phyloP scores from a whole-genome alignment of 2,329 filamentous ascomycete species.

The Phialophora chinensis region DNA sequence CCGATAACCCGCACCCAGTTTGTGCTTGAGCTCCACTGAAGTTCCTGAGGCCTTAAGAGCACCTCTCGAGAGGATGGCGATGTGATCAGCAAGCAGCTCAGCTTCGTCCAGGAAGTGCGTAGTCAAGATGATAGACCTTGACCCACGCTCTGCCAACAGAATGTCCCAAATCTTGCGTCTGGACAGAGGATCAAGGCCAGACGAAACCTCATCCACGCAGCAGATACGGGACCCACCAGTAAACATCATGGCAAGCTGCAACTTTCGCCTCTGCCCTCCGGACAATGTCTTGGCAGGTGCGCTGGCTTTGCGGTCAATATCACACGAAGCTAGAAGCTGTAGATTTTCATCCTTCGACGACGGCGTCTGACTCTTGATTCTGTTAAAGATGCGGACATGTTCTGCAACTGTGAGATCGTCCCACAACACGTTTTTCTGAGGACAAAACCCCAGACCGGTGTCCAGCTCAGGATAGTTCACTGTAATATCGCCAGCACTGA shows the following conservation, averaged over 20 bases:
- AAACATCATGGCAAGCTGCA: constrained; percentile 94
- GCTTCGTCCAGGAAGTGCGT: constrained; percentile 96
- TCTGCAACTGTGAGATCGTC: constrained; percentile 84
- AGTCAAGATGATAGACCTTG: constrained; percentile 81
- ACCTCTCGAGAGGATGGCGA: constrained; percentile 85
- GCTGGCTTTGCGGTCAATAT: constrained; percentile 74
- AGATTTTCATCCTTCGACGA: constrained; percentile 42
- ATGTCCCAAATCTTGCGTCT: constrained; percentile 95
- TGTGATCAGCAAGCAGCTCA: constrained; percentile 85
- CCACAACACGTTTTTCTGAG: constrained; percentile 95
- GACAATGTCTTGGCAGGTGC: constrained; percentile 79
- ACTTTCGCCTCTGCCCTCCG: constrained; percentile 88
- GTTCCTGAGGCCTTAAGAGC: constrained; percentile 81
- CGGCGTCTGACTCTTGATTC: constrained; percentile 63
- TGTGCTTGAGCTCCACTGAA: constrained; percentile 83
- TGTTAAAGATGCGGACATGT: constrained; percentile 83
- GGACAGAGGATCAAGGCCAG: constrained; percentile 84
- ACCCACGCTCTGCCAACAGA: constrained; percentile 79
- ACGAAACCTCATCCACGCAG: constrained; percentile 89
- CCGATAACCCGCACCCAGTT: constrained; percentile 81
- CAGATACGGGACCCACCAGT: constrained; percentile 87
- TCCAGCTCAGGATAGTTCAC: constrained; percentile 79
- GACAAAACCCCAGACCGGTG: constrained; percentile 82
- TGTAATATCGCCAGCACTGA: constrained; percentile 76
- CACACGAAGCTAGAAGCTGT: constrained; percentile 71